A percentile compares a stretch with the other conserved stretches of the same genome.
Evolutionary conservation across 2,329 filamentous ascomycete species (phyloP).

Genomic region (Ascochyta fabae): DNA sequence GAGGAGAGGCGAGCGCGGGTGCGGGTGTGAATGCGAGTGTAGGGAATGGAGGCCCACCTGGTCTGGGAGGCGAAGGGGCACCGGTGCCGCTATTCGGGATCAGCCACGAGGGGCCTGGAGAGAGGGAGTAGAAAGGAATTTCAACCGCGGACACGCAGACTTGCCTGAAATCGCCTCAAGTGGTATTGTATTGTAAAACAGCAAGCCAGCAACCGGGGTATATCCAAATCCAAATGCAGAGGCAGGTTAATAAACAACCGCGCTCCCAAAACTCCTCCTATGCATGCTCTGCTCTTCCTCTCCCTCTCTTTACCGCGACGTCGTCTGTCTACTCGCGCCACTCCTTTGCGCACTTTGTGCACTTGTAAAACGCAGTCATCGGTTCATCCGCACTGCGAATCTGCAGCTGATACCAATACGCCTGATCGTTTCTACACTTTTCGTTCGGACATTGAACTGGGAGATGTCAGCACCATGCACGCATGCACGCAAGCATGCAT

Average conservation of each 20-base stretch:
- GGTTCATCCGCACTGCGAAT: slow-evolving; percentile 98
- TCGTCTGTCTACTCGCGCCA: slow-evolving; percentile 14
- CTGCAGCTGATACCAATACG: slow-evolving; percentile 96
- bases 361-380: slow-evolving; percentile 93
- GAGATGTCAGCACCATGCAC: background rate
- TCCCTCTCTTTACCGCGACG: too few relatives aligned
- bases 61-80: slow-evolving; percentile 7
- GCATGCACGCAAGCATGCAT: background rate
- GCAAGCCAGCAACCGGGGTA: slow-evolving; percentile 13
- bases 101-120: slow-evolving; percentile 16
- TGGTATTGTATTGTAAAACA: slow-evolving; percentile 4
- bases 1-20: slow-evolving; percentile 12
- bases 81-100: slow-evolving; percentile 47
- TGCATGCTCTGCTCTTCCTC: background rate
- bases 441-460: slow-evolving; percentile 81
- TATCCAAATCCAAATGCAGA: slow-evolving; percentile 11
- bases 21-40: slow-evolving; percentile 27
- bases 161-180: background rate
- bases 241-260: too few relatives aligned
- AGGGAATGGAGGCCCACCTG: slow-evolving; percentile 34
- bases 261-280: slow-evolving; percentile 15
- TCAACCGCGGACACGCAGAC: background rate
- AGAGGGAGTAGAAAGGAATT: background rate
- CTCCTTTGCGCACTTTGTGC: slow-evolving; percentile 21
- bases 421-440: slow-evolving; percentile 79